phyloP scores from a whole-genome alignment of 257 asterid genomes.

The Capsicum baccatum region DNA sequence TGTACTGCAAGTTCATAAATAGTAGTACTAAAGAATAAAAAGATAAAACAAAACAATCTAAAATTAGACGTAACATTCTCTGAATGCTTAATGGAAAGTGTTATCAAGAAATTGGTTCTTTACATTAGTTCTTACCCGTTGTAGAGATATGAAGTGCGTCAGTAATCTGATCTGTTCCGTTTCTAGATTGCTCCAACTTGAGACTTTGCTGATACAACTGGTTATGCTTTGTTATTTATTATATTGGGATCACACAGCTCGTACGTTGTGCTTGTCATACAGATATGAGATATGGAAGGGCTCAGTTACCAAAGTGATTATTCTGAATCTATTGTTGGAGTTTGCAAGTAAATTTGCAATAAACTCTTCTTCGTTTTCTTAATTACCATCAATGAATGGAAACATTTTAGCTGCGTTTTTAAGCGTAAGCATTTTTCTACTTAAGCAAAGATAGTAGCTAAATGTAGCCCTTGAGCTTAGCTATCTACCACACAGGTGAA shows the following conservation, averaged over 20 bases:
- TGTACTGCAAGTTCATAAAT: conserved; percentile 27
- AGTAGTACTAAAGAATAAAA: conserved; percentile 12
- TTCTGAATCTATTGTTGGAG: not conserved
- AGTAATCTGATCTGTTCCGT: not conserved
- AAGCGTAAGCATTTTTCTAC: not conserved
- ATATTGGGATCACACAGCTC: not conserved
- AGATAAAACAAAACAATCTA: not conserved
- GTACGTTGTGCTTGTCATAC: not conserved
- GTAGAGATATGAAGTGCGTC: not conserved
- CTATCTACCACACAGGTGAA: not conserved
- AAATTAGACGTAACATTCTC: not conserved
- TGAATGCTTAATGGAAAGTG: not conserved
- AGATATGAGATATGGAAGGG: conserved; percentile 16
- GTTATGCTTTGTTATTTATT: not conserved
- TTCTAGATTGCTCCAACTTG: not conserved
- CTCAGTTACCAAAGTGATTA: not conserved
- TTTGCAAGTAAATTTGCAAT: not conserved
- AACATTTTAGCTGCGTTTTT: not conserved
- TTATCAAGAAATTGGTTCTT: not conserved
- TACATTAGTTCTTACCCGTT: conserved; percentile 12
- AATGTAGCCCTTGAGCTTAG: not conserved
- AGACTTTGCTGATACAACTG: not conserved
- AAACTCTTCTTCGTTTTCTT: not conserved
- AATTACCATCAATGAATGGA: not conserved
- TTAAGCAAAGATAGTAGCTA: not conserved